A percentile compares a stretch with the other conserved stretches of the same genome.
These are phyloP conservation scores for Purpureocillium takamizusanense DNA, from an alignment of 2,329 filamentous ascomycete genomes.

Conservation along the genomic window DNA sequence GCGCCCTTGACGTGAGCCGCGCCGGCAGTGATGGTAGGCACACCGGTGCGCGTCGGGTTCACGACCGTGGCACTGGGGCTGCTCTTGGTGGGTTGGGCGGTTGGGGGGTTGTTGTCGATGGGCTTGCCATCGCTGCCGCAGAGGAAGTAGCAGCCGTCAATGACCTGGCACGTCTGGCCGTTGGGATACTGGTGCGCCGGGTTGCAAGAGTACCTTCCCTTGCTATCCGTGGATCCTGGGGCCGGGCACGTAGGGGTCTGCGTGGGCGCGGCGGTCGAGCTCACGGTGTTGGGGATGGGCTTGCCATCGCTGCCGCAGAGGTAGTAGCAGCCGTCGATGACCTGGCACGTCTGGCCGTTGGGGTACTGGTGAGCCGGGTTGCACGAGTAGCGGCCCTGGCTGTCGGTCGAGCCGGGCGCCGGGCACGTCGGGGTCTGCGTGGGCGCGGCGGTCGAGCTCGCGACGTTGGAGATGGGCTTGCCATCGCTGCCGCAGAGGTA, in stretches of 20 bases:
- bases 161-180: conserved; percentile 8
- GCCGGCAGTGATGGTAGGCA: too few relatives aligned
- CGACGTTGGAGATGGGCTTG: not conserved
- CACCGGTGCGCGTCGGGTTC: too few relatives aligned
- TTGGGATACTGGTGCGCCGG: conserved; percentile 11
- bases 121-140: conserved; percentile 2
- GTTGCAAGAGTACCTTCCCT: conserved; percentile 12
- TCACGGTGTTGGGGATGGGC: not conserved
- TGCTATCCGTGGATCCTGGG: conserved; percentile 4
- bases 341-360: conserved; percentile 4
- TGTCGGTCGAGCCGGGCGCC: conserved; percentile 5
- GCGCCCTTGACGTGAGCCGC: too few relatives aligned
- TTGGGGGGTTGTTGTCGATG: not conserved
- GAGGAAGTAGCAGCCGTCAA: conserved; percentile 9
- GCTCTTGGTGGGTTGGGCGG: too few relatives aligned
- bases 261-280: too few relatives aligned
- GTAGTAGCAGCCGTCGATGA: conserved; percentile 5
- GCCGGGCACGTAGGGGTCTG: not conserved
- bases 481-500: conserved; percentile 2
- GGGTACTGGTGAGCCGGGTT: conserved; percentile 9
- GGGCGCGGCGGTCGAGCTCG: not conserved
- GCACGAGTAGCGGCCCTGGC: conserved; percentile 7
- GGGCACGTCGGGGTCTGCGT: conserved; percentile 1
- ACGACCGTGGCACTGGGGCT: too few relatives aligned
- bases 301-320: conserved; percentile 1